phyloP scores from a whole-genome alignment of 345 rosid genomes.

The Sapria himalayana region DNA sequence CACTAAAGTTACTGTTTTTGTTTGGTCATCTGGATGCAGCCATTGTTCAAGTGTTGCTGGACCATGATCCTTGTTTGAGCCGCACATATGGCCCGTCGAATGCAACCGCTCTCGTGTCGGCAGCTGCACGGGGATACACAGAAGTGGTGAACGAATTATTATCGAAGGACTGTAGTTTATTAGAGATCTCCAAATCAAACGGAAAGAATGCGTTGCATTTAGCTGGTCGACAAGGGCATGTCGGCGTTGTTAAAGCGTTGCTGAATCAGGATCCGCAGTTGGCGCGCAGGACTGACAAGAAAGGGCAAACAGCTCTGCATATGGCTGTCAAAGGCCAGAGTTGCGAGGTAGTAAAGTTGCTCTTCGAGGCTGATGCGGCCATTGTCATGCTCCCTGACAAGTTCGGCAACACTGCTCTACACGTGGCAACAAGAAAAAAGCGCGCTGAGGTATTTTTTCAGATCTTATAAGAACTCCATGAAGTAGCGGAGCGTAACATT shows the following conservation, averaged over 20 bases:
- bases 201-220: conserved; percentile 87
- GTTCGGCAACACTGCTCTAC: conserved; percentile 64
- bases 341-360: conserved; percentile 41
- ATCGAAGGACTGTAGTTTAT: conserved; percentile 32
- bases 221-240: conserved; percentile 82
- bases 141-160: conserved; percentile 45
- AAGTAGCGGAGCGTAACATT: background rate
- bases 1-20: too few species aligned
- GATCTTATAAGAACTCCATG: background rate
- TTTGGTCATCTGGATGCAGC: conserved; percentile 36
- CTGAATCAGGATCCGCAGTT: conserved; percentile 50
- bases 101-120: conserved; percentile 67
- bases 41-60: conserved; percentile 50
- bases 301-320: conserved; percentile 84
- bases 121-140: conserved; percentile 59
- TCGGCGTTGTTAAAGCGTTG: conserved; percentile 48
- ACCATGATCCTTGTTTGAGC: conserved; percentile 38
- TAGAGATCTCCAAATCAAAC: conserved; percentile 43
- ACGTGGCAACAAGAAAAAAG: conserved; percentile 77
- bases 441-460: conserved; percentile 37
- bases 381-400: conserved; percentile 73
- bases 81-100: conserved; percentile 66
- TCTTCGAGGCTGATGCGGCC: conserved; percentile 52
- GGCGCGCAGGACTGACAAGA: conserved; percentile 72
- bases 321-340: conserved; percentile 93